Evolutionary conservation across 345 rosid genomes (phyloP).

Genomic region (Euphorbia lathyris): DNA sequence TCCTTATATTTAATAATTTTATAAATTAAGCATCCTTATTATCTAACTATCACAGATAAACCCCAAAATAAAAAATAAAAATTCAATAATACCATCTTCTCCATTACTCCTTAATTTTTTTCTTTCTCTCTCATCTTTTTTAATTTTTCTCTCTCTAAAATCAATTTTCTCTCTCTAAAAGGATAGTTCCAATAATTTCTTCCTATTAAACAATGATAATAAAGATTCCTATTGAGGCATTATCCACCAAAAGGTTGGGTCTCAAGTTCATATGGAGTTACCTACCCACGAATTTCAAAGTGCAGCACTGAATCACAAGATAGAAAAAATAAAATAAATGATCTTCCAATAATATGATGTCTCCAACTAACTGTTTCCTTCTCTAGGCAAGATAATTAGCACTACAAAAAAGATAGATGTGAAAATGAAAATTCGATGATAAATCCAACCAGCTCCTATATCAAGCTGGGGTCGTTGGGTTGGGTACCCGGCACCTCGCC

Average conservation of each 20-base stretch:
- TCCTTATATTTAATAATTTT: too few relatives aligned
- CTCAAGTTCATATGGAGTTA: neutral
- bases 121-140: too few relatives aligned
- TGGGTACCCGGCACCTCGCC: too few relatives aligned
- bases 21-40: too few relatives aligned
- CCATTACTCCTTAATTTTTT: too few relatives aligned
- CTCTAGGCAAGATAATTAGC: neutral
- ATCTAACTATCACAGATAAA: too few relatives aligned
- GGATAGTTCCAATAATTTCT: too few relatives aligned
- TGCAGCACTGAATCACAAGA: neutral
- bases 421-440: constrained; percentile 5
- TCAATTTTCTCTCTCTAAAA: too few relatives aligned
- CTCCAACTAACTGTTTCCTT: constrained; percentile 5
- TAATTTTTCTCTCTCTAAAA: too few relatives aligned
- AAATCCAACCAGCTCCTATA: neutral
- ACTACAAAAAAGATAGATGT: constrained; percentile 8
- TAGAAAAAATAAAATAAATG: neutral
- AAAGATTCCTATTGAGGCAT: neutral
- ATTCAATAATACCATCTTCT: too few relatives aligned
- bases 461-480: neutral
- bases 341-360: constrained; percentile 4
- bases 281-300: neutral
- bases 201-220: too few relatives aligned
- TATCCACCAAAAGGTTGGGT: neutral
- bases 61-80: too few relatives aligned